These are phyloP conservation scores for Psilocybe subaeruginosa DNA, from an alignment of 768 basidiomycete genomes.

Conservation along the genomic window DNA sequence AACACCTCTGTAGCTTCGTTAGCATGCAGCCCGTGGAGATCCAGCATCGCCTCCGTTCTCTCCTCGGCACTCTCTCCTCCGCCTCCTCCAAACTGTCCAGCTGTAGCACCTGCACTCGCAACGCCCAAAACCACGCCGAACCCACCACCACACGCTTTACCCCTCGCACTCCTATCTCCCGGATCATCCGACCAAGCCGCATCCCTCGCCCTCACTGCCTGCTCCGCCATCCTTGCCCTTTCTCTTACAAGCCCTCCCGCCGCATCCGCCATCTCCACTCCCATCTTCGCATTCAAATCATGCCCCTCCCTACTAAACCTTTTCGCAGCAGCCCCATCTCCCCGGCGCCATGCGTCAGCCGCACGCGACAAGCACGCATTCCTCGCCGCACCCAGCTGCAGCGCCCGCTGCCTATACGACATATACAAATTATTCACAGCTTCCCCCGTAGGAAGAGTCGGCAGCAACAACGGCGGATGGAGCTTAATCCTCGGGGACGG, in stretches of 20 bases:
- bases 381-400: constrained; percentile 91
- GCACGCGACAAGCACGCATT: constrained; percentile 95
- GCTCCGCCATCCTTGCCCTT: constrained; percentile 73
- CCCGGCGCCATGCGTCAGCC: constrained; percentile 94
- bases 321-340: constrained; percentile 95
- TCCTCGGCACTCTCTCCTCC: constrained; percentile 75
- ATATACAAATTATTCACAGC: constrained; percentile 83
- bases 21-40: constrained; percentile 92
- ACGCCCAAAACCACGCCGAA: constrained; percentile 90
- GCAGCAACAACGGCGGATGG: constrained; percentile 80
- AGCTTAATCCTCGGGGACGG: constrained; percentile 87
- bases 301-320: constrained; percentile 93
- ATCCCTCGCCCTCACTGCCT: constrained; percentile 74
- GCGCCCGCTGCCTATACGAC: constrained; percentile 82
- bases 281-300: constrained; percentile 91
- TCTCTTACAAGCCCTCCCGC: constrained; percentile 87
- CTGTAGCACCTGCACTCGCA: constrained; percentile 45
- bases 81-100: constrained; percentile 29
- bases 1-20: constrained; percentile 91
- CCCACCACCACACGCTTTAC: constrained; percentile 77
- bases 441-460: constrained; percentile 88
- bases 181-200: constrained; percentile 83
- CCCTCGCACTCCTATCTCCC: constrained; percentile 73
- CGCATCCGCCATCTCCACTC: constrained; percentile 80
- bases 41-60: constrained; percentile 84